Evolutionary conservation across 1,284 basidiomycete species (phyloP).

Genomic region (Testicularia cyperi): DNA sequence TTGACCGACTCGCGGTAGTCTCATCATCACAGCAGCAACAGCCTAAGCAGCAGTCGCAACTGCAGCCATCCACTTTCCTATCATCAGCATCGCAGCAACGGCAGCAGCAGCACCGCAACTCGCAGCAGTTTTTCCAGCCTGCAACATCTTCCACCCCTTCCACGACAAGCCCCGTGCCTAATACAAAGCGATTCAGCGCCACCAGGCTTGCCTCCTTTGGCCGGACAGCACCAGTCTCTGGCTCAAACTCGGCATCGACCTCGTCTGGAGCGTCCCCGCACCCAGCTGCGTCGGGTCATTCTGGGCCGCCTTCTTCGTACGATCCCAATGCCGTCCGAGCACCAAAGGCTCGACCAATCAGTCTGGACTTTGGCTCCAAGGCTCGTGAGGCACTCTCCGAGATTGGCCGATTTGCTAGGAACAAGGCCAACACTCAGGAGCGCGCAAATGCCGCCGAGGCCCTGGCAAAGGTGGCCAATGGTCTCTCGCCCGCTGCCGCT

Average conservation of each 20-base stretch:
- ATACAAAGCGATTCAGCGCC: no score
- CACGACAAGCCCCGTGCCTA: not conserved
- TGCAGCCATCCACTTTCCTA: not conserved
- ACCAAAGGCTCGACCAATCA: conserved; percentile 7
- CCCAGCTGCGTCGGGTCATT: no score
- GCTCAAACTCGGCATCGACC: conserved; percentile 3
- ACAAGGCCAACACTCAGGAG: conserved; percentile 13
- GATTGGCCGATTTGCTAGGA: conserved; percentile 16
- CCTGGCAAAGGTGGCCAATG: conserved; percentile 18
- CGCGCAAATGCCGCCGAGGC: conserved; percentile 20
- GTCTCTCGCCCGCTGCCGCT: conserved; percentile 6
- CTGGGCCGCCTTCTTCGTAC: conserved; percentile 18
- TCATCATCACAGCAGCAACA: no score
- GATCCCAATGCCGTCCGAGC: not conserved
- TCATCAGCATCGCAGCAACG: not conserved
- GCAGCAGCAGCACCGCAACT: not conserved
- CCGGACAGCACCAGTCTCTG: not conserved
- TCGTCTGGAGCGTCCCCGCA: conserved; percentile 5
- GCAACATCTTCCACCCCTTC: not conserved
- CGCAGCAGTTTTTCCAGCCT: not conserved
- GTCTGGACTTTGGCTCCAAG: conserved; percentile 20
- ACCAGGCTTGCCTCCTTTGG: conserved; percentile 1
- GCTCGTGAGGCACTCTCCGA: conserved; percentile 28
- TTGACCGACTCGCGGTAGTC: no score
- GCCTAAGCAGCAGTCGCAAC: not conserved